phyloP scores from a whole-genome alignment of 176 grass and related monocot genomes.

The Panicum miliaceum region DNA sequence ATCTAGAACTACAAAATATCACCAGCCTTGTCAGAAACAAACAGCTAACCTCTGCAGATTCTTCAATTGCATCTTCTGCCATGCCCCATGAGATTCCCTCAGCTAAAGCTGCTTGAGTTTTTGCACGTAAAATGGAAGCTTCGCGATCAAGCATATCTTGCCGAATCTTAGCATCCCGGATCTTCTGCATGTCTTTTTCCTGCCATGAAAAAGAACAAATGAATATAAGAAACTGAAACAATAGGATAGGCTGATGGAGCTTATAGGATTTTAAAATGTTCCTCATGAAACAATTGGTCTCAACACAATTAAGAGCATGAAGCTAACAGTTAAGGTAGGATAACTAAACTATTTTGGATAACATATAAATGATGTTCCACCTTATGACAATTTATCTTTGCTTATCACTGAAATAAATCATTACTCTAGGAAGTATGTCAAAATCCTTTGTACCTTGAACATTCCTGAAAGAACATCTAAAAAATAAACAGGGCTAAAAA shows the following conservation, averaged over 20 bases:
- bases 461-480: neutral
- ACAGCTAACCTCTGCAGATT: constrained; percentile 63
- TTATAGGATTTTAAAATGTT: constrained; percentile 4
- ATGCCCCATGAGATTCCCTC: constrained; percentile 98
- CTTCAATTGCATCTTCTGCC: constrained; percentile 88
- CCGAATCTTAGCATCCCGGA: constrained; percentile 66
- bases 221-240: constrained; percentile 34
- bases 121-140: constrained; percentile 86
- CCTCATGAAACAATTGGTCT: neutral
- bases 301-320: constrained; percentile 4
- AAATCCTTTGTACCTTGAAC: neutral
- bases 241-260: constrained; percentile 8
- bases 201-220: constrained; percentile 43
- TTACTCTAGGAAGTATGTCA: constrained; percentile 24
- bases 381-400: neutral
- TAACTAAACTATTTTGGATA: constrained; percentile 11
- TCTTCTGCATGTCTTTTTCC: constrained; percentile 91
- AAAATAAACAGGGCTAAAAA: constrained; percentile 14
- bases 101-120: constrained; percentile 81
- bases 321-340: neutral
- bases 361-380: neutral
- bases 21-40: constrained; percentile 16
- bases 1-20: constrained; percentile 21
- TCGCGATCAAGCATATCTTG: constrained; percentile 81
- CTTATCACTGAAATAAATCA: neutral